These are phyloP conservation scores for Suillus ampliporus DNA, from an alignment of 768 basidiomycete species.

Conservation along the genomic window DNA sequence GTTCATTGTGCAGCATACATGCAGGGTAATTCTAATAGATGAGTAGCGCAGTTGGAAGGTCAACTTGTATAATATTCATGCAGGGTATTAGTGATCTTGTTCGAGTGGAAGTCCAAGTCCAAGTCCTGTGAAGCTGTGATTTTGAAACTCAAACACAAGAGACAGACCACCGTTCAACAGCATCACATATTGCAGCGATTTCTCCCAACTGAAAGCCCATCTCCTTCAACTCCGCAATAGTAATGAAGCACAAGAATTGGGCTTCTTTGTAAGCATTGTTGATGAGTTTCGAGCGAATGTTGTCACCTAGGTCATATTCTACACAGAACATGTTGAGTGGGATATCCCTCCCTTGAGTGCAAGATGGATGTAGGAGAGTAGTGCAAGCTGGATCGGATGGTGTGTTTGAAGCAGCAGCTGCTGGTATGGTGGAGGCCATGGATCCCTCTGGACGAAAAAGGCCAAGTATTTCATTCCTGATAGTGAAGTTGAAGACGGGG, in stretches of 20 bases:
- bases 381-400: background rate
- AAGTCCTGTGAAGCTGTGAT: too few species aligned
- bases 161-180: background rate
- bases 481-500: background rate
- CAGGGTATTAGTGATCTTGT: too few species aligned
- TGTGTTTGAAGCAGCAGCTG: background rate
- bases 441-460: background rate
- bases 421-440: background rate
- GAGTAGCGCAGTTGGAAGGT: too few species aligned
- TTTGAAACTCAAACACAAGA: background rate
- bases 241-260: background rate
- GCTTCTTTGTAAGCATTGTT: background rate
- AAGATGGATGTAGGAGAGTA: background rate
- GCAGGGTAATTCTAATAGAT: too few species aligned
- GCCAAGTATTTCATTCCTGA: background rate
- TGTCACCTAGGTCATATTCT: conserved; percentile 1
- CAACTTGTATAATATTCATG: too few species aligned
- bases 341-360: background rate
- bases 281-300: background rate
- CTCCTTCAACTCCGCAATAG: background rate
- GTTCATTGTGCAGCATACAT: too few species aligned
- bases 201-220: background rate
- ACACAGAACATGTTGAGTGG: background rate
- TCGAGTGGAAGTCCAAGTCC: too few species aligned
- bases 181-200: background rate